These are phyloP conservation scores for Marasmius oreades DNA, from an alignment of 1,284 basidiomycete species.

Conservation along the genomic window DNA sequence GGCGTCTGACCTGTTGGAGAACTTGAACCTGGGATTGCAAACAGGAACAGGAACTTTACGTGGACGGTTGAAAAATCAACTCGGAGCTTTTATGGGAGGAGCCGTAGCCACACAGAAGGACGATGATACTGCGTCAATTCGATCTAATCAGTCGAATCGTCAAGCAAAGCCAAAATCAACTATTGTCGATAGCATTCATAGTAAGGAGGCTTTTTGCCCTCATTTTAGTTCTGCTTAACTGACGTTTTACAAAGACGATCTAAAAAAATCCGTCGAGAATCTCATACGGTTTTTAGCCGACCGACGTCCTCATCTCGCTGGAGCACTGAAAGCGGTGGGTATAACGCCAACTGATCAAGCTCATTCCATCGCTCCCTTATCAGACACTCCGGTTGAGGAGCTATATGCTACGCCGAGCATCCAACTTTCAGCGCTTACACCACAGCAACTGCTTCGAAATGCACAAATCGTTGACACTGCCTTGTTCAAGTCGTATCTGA, in stretches of 20 bases:
- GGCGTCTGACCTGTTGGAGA: conserved; percentile 11
- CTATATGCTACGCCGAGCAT: conserved; percentile 71
- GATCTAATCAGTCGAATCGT: conserved; percentile 23
- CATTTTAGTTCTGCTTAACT: neutral
- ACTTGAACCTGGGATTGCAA: conserved; percentile 4
- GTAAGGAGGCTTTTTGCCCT: neutral
- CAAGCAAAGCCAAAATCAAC: conserved; percentile 29
- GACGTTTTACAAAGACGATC: conserved; percentile 41
- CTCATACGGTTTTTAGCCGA: conserved; percentile 78
- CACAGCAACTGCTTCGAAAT: conserved; percentile 79
- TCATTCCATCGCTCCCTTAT: conserved; percentile 59
- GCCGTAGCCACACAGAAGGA: conserved; percentile 39
- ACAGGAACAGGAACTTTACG: conserved; percentile 41
- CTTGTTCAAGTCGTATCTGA: conserved; percentile 90
- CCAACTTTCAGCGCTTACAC: conserved; percentile 65
- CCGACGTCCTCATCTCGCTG: conserved; percentile 78
- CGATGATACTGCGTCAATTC: conserved; percentile 55
- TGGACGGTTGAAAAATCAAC: conserved; percentile 46
- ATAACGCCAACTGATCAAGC: conserved; percentile 68
- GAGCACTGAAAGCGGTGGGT: conserved; percentile 67
- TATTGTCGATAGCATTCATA: conserved; percentile 1
- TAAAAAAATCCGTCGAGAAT: conserved; percentile 64
- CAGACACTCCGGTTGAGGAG: conserved; percentile 65
- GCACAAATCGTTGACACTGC: conserved; percentile 96
- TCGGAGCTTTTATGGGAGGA: conserved; percentile 47